Conservation (phyloP, 805 yeast species). For the Clavispora phyllophila region DNA sequence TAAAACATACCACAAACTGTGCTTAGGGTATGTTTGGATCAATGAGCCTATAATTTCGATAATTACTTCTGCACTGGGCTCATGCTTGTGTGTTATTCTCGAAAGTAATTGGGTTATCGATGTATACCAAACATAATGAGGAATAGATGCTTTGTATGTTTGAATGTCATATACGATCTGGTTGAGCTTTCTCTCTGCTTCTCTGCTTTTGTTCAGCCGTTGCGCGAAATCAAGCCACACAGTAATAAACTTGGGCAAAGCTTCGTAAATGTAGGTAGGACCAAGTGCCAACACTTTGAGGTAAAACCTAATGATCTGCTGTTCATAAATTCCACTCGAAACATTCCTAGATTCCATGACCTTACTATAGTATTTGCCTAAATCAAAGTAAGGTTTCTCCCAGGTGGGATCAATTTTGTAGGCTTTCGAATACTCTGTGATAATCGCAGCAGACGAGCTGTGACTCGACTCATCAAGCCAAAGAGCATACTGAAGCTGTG, state of each 20-base stretch:
- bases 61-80: slow-evolving; percentile 50
- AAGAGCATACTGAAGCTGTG: slow-evolving; percentile 73
- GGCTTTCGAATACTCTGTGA: slow-evolving; percentile 62
- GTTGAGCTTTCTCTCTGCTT: slow-evolving; percentile 33
- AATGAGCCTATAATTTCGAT: slow-evolving; percentile 54
- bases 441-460: slow-evolving; percentile 68
- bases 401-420: slow-evolving; percentile 50
- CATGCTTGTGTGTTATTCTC: slow-evolving; percentile 62
- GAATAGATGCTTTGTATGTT: slow-evolving; percentile 44
- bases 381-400: slow-evolving; percentile 76
- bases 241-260: slow-evolving; percentile 84
- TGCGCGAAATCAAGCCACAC: slow-evolving; percentile 81
- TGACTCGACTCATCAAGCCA: slow-evolving; percentile 89
- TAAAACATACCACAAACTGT: slow-evolving; percentile 79
- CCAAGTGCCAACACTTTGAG: slow-evolving; percentile 58
- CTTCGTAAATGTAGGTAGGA: slow-evolving; percentile 66
- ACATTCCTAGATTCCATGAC: slow-evolving; percentile 62
- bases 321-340: slow-evolving; percentile 48
- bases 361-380: slow-evolving; percentile 77
- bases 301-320: slow-evolving; percentile 50
- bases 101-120: slow-evolving; percentile 85
- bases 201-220: slow-evolving; percentile 17
- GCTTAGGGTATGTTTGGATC: slow-evolving; percentile 65
- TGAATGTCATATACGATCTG: slow-evolving; percentile 47
- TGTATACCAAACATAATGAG: slow-evolving; percentile 61